Evolutionary conservation across 768 basidiomycete genomes (phyloP).

Genomic region (Pleurotus salmoneostramineus): DNA sequence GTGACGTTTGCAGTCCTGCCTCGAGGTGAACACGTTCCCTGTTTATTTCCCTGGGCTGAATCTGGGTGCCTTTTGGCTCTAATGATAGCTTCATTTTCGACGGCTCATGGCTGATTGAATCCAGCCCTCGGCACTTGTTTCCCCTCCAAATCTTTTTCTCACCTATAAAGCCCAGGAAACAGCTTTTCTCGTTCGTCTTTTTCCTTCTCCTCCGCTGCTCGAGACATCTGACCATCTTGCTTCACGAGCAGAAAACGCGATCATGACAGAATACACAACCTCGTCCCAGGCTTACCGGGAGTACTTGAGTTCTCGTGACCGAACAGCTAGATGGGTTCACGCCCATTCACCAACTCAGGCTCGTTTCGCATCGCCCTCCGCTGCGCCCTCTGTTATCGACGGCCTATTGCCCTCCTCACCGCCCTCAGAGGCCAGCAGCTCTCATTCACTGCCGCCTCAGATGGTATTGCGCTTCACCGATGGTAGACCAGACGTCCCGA

Average conservation of each 20-base stretch:
- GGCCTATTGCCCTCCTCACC: slow-evolving; percentile 35
- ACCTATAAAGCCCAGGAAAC: slow-evolving; percentile 1
- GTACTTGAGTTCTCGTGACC: slow-evolving; percentile 54
- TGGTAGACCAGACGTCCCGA: slow-evolving; percentile 61
- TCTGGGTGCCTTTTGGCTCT: slow-evolving; percentile 26
- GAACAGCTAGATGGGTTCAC: slow-evolving; percentile 64
- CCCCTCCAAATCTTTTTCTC: neutral
- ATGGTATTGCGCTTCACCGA: slow-evolving; percentile 70
- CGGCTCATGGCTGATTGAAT: slow-evolving; percentile 20
- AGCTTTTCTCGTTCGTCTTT: slow-evolving; percentile 3
- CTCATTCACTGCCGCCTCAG: slow-evolving; percentile 57
- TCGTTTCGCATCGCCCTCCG: slow-evolving; percentile 55
- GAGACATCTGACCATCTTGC: slow-evolving; percentile 10
- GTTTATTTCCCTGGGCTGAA: slow-evolving; percentile 27
- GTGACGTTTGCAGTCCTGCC: slow-evolving; percentile 18
- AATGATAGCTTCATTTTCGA: slow-evolving; percentile 17
- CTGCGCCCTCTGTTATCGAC: slow-evolving; percentile 47
- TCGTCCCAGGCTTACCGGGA: slow-evolving; percentile 56
- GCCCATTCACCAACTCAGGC: slow-evolving; percentile 30
- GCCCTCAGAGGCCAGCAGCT: slow-evolving; percentile 45
- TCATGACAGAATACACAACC: slow-evolving; percentile 63
- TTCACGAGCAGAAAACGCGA: slow-evolving; percentile 9
- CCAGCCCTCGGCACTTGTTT: slow-evolving; percentile 7
- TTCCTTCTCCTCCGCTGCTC: slow-evolving; percentile 18
- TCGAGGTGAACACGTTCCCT: slow-evolving; percentile 45